phyloP scores from a whole-genome alignment of 1,284 basidiomycete genomes.

The Pterulicium gracile region DNA sequence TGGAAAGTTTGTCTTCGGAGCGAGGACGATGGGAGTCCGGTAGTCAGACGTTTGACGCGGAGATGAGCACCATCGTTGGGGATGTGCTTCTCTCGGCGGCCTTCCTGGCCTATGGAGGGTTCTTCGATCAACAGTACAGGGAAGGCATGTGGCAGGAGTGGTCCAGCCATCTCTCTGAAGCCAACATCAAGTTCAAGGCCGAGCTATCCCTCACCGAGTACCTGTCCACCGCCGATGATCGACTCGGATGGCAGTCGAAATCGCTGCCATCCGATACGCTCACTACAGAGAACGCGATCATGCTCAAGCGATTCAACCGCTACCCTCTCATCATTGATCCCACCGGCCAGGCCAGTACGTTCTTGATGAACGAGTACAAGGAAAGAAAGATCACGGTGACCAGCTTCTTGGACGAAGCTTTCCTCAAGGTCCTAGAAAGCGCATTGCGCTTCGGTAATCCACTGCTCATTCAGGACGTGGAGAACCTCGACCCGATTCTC shows the following conservation, averaged over 20 bases:
- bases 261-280: conserved; percentile 91
- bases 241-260: conserved; percentile 92
- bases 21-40: conserved; percentile 91
- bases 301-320: conserved; percentile 96
- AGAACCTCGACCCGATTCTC: conserved; percentile 95
- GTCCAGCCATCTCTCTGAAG: conserved; percentile 80
- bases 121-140: conserved; percentile 98
- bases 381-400: conserved; percentile 97
- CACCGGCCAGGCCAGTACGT: conserved; percentile 95
- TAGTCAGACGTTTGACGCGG: conserved; percentile 92
- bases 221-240: conserved; percentile 94
- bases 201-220: conserved; percentile 94
- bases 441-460: conserved; percentile 99
- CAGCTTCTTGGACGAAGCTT: conserved; percentile 97
- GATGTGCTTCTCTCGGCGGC: conserved; percentile 95
- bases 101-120: conserved; percentile 95
- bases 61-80: conserved; percentile 98
- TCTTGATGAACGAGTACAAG: conserved; percentile 91
- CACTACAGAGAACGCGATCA: conserved; percentile 97
- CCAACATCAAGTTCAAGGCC: conserved; percentile 87
- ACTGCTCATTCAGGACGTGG: conserved; percentile 94
- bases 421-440: conserved; percentile 96
- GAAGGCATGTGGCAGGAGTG: conserved; percentile 97
- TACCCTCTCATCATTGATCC: conserved; percentile 99
- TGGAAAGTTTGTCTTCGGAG: conserved; percentile 94